Base-by-base conservation (phyloP, 495 filamentous ascomycete genomes). In the Echria macrotheca region DNA sequence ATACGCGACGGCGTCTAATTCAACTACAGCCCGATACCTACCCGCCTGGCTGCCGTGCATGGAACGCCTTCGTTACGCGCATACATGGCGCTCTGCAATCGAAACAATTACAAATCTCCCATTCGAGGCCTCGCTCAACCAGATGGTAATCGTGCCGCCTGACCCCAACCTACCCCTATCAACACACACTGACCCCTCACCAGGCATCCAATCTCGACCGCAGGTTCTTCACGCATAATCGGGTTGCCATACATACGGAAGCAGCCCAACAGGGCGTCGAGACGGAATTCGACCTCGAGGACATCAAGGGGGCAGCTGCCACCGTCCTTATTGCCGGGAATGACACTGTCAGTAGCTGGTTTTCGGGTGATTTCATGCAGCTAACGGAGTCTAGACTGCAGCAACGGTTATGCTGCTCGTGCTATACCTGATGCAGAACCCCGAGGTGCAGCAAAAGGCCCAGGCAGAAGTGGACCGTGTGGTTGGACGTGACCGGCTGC, bases 381-480 rank as follows among this genome's bases (percentile, higher is more conserved):
- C 51, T 22, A 3, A 24, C 21, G 14, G 19, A 3, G 2, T 22
- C 10, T 9, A 68, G 65, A 71, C 68, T 22, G 66, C 60, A 35
- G 64, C 62, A 25, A 72, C 71, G 0, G 49, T 67, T 0, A 70
- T 61, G 24, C 59, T 73, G 9, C 58, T 71, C 11, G 57, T 73
- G 19, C 56, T 75, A 5, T 68, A 71, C 46, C 55, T 72, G 21
- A 62, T 71, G 56, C 51, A 65, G n/a, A 66, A 73, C 45, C 65
- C 63, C 0, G 65, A 75, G 0, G 74, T 73, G 0, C 75, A 78
- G 42, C 54, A 58, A 14, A 76, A 72, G 21, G 79, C 80, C 3
- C 79, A 79, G 52, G 74, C 68, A 6, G 80, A 86, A 54, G 62
- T 86, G 32, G 80, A 84, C 54, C 51, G 58, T 10, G 71, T 81